Evolutionary conservation across 2,329 filamentous ascomycete genomes (phyloP), one percentile per base, ranked within the genome.

Genomic region (Phaeosphaeria sp.): DNA sequence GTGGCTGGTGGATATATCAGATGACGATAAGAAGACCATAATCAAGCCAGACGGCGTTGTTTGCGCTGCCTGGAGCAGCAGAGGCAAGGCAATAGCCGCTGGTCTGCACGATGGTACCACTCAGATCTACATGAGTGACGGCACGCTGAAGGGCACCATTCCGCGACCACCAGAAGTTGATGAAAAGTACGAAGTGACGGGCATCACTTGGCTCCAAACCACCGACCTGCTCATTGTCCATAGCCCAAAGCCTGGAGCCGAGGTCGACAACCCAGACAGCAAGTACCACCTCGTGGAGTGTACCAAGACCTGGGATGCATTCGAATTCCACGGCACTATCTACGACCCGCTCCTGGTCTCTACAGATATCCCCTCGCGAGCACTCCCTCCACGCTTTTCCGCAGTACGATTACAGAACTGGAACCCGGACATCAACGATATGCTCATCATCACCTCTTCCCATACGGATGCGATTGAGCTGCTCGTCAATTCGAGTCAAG

Each of bases 71-170:
- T 99, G 96, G 95, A 99, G 95, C 76, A 90, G 87, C 59, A 92
- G 89, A 73, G 95, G 95, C 47, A 99, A 97, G 75, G 94, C 98
- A 74, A 82, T 99, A 44, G 89, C 96, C 46, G 93, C 92, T 65
- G 95, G 96, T 17, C 82, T 95, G 66, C 88, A 84, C 6, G 87
- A 97, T 77, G 95, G 95, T 56, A 89, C 88, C 13, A 88, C 90
- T 52, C 85, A 86, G 55, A 93, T 97, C 75, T 89, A 98, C 85
- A 92, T 91, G 7, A 91, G 90, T 0, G 87, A 92, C 67, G 94
- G 94, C 47, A 85, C 85, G 42, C 83, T 86, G 25, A 95, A 94
- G 78, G 93, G 85, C 36, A 84, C 89, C 52, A 91, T 99, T 47
- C 92, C 93, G 22, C 87, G 87, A 57, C 92, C 94, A 2, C 88